Evolutionary conservation across 2,329 filamentous ascomycete species (phyloP), one percentile per base, ranked within the genome.

Genomic region (Talaromyces islandicus): DNA sequence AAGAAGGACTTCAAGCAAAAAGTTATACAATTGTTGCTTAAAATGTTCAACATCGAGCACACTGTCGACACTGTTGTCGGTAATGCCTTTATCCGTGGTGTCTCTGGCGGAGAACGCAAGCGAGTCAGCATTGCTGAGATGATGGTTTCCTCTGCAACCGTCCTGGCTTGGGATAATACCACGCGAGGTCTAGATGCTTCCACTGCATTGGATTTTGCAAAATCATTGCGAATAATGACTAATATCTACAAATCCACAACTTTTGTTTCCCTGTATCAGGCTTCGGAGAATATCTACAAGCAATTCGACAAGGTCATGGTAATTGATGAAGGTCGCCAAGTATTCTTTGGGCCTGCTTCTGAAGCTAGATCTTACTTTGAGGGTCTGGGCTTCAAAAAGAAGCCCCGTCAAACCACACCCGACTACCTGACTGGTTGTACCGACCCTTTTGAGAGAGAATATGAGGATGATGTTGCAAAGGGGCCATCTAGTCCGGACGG

Each of bases 31-130:
- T 84, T 88, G 68, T 80, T 96, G 61, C 80, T 96, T 56, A 91
- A 90, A 69, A 94, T 95, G 89, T 95, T 96, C 80, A 94, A 93
- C 70, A 96, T 96, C 58, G 89, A 92, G 72, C 91, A 96, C 73
- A 95, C 91, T 0, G 83, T 85, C 56, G 84, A 92, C 70, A 97
- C 92, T 0, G 85, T 93, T 30, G 91, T 96, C 27, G 92, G 92
- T 7, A 89, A 94, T 64, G 84, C 85, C 0, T 91, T 93, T 64
- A 83, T 94, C 21, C 87, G 90, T 56, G 92, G 91, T 71, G 82
- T 95, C 0, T 91, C 86, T 52, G 91, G 89, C 63, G 90, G 88
- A 59, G 90, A 93, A 75, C 81, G 88, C 59, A 91, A 91, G 77
- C 86, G 89, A 64, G 90, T 92, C 7, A 89, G 87, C 24, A 93